phyloP scores from a whole-genome alignment of 1,284 basidiomycete genomes.

The Tetrapyrgos nigripes region DNA sequence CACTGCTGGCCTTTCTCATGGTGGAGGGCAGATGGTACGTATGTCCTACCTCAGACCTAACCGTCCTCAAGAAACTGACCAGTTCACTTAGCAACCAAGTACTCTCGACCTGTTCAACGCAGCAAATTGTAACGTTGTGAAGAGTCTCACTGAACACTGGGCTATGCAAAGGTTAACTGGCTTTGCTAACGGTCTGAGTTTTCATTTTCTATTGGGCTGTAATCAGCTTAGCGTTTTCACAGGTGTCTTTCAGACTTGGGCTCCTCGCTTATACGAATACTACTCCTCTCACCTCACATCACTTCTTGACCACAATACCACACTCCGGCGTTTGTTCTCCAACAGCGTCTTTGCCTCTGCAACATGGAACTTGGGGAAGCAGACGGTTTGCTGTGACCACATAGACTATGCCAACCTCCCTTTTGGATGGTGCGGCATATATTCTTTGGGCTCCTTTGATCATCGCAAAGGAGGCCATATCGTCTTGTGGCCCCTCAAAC shows the following conservation, averaged over 20 bases:
- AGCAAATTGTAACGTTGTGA: background rate
- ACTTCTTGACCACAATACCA: background rate
- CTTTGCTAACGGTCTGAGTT: constrained; percentile 1
- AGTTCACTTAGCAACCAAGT: background rate
- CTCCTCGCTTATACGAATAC: background rate
- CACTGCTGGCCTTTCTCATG: background rate
- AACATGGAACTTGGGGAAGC: constrained; percentile 2
- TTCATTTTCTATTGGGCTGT: background rate
- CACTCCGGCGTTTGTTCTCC: background rate
- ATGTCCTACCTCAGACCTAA: background rate
- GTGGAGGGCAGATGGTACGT: background rate
- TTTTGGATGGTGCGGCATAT: constrained; percentile 1
- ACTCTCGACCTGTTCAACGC: background rate
- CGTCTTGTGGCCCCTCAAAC: constrained; percentile 25
- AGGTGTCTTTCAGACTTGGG: constrained; percentile 1
- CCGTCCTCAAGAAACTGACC: no score
- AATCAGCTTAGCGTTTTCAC: background rate
- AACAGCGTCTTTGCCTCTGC: constrained; percentile 4
- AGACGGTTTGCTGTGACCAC: background rate
- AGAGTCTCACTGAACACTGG: background rate
- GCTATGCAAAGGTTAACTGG: background rate
- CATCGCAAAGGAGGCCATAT: constrained; percentile 27
- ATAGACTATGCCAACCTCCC: constrained; percentile 3
- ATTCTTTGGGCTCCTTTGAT: constrained; percentile 28
- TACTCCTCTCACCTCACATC: background rate